Conservation (phyloP, 169 alveolate genomes). For the Plasmodium inui region DNA sequence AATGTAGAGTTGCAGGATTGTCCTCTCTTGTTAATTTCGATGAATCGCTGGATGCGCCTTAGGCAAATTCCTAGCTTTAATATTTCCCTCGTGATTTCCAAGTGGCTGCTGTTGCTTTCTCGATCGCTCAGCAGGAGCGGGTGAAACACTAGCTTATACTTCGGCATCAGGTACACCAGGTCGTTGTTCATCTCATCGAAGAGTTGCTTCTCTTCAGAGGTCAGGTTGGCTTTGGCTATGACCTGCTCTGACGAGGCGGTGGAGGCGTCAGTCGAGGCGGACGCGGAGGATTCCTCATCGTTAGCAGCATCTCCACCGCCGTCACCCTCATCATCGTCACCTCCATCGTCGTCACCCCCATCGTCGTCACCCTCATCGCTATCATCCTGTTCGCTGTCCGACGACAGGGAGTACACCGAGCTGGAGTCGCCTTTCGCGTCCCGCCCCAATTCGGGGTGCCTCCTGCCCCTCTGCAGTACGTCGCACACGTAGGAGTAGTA, state of each 20-base stretch:
- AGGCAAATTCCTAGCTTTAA: conserved; percentile 42
- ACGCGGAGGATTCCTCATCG: background rate
- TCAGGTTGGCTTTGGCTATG: background rate
- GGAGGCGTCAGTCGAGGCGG: background rate
- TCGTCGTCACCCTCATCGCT: background rate
- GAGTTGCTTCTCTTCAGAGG: background rate
- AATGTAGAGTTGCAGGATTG: conserved; percentile 59
- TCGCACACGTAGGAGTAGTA: conserved; percentile 13
- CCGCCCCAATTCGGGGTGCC: background rate
- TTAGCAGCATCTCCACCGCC: too few species aligned
- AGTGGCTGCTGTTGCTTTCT: conserved; percentile 35
- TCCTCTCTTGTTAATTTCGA: conserved; percentile 66
- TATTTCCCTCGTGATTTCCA: conserved; percentile 55
- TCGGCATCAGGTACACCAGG: conserved; percentile 31
- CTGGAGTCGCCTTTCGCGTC: background rate
- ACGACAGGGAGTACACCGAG: conserved; percentile 30
- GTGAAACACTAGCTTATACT: conserved; percentile 37
- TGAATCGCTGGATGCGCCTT: conserved; percentile 52
- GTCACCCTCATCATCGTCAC: background rate
- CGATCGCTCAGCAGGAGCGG: conserved; percentile 9
- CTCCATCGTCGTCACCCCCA: background rate
- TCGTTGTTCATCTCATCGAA: conserved; percentile 8
- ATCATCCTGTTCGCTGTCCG: background rate
- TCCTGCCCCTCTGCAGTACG: background rate
- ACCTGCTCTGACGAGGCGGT: background rate